Percentiles rank a stretch among this genome's conserved stretches.
Conservation (phyloP, 2,329 filamentous ascomycete species). For the Fusarium verrucosum region DNA sequence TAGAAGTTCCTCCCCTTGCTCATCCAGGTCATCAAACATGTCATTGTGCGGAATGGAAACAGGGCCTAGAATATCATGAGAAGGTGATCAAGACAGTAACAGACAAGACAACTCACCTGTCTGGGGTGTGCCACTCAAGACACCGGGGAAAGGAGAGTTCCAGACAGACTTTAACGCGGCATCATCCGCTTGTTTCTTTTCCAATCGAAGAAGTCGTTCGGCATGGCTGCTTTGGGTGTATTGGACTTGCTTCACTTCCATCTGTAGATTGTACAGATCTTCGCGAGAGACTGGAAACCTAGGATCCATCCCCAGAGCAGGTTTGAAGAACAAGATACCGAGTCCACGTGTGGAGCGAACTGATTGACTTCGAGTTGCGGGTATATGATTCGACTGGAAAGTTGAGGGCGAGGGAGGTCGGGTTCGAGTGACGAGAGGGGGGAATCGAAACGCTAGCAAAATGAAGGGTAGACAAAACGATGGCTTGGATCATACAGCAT, state of each 20-base stretch:
- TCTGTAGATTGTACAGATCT: slow-evolving; percentile 74
- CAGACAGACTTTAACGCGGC: slow-evolving; percentile 84
- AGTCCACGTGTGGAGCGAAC: background rate
- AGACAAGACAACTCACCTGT: slow-evolving; percentile 71
- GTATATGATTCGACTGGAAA: background rate
- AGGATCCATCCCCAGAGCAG: slow-evolving; percentile 66
- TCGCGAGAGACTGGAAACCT: slow-evolving; percentile 68
- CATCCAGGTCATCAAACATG: slow-evolving; percentile 90
- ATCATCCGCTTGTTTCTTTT: slow-evolving; percentile 74
- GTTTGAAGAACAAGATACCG: background rate
- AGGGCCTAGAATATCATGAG: slow-evolving; percentile 67
- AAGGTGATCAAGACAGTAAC: background rate
- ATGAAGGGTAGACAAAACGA: slow-evolving; percentile 19
- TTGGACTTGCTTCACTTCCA: slow-evolving; percentile 75
- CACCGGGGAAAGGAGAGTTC: slow-evolving; percentile 92
- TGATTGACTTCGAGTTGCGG: background rate
- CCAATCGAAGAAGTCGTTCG: slow-evolving; percentile 68
- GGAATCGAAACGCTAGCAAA: slow-evolving; percentile 14
- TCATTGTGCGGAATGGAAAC: slow-evolving; percentile 82
- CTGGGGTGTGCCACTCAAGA: slow-evolving; percentile 83
- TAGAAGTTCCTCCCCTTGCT: slow-evolving; percentile 81
- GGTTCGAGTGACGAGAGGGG: background rate
- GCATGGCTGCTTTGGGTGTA: slow-evolving; percentile 69
- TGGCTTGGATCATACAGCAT: slow-evolving; percentile 22
- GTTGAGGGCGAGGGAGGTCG: background rate